phyloP scores from a whole-genome alignment of 2,329 filamentous ascomycete genomes.

The Myriosclerotinia curreyana region DNA sequence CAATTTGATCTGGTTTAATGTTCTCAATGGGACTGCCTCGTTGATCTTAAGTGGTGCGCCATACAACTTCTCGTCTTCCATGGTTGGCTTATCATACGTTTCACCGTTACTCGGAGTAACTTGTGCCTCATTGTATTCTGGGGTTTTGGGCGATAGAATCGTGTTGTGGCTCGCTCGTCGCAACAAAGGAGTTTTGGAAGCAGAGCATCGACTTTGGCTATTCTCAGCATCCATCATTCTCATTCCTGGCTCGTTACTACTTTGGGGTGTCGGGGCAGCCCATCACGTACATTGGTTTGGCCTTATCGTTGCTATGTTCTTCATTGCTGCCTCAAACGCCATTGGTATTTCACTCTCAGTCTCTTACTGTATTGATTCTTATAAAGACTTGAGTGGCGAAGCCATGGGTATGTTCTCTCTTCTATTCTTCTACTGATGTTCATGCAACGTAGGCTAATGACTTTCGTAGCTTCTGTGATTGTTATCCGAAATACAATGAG shows the following conservation, averaged over 20 bases:
- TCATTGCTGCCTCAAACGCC: conserved; percentile 45
- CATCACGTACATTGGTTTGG: conserved; percentile 48
- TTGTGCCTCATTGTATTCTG: conserved; percentile 36
- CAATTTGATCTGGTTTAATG: conserved; percentile 41
- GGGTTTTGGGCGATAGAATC: conserved; percentile 36
- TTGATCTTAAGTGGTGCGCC: conserved; percentile 38
- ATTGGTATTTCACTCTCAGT: conserved; percentile 46
- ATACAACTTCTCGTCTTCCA: conserved; percentile 40
- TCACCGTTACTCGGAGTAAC: conserved; percentile 37
- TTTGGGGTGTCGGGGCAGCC: conserved; percentile 52
- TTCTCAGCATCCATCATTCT: conserved; percentile 42
- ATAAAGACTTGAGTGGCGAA: conserved; percentile 48
- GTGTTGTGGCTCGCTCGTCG: conserved; percentile 42
- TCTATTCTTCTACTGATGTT: neutral
- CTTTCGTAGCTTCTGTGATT: conserved; percentile 45
- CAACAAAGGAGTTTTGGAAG: conserved; percentile 42
- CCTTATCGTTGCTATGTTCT: conserved; percentile 48
- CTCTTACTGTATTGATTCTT: conserved; percentile 48
- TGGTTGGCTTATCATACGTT: conserved; percentile 40
- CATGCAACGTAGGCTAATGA: neutral
- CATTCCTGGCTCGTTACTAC: conserved; percentile 45
- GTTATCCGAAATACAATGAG: conserved; percentile 49
- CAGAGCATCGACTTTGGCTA: conserved; percentile 39
- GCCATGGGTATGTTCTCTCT: conserved; percentile 40
- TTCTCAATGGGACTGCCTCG: conserved; percentile 41